Base-by-base conservation (phyloP, 2,329 filamentous ascomycete genomes). In the Pestalotiopsis sp. region DNA sequence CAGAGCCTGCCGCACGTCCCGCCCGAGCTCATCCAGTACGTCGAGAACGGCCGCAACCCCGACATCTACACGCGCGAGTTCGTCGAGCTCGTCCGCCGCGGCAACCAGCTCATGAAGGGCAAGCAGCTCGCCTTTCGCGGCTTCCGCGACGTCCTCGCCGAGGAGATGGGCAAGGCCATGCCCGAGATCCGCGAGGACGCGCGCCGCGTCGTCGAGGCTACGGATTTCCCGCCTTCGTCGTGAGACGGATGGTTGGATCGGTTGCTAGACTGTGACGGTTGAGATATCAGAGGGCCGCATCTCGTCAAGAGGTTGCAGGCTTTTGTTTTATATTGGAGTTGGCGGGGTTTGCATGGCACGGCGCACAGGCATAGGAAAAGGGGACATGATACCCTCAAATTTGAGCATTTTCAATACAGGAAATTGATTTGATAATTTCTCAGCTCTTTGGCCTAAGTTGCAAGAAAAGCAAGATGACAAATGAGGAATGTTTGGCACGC, bases 1-100 rank as follows among this genome's bases (percentile, higher is more conserved):
- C 67, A 67, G 20, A 70, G 74, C 25, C 83, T 90, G 56, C 87
- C 88, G 4, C 79, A 78, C 39, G 84, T 91, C 25, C 90, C 90
- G 2, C 86, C 86, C 65, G 89, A 91, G 75, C 85, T 92, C 13
- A 84, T 92, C 70, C 83, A 89, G 75, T 92, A 92, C 80, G 90
- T 92, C 74, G 90, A 92, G 78, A 88, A 89, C 76, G 90, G 90
- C 59, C 89, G 90, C 65, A 92, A 92, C 82, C 90, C 90, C 2
- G 90, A 92, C 80, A 92, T 92, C 73, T 92, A 92, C 83, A 92
- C 90, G 67, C 85, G 90, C 75, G 90, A 92, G 82, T 92, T 92
- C 75, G 90, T 92, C 75, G 90, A 92, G 86, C 83, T 90, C 66
- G 89, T 90, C 27, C 82, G 90, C 67, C 83, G 89, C 61, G 84